These are phyloP conservation scores for Climacium dendroides DNA, from an alignment of 225 moss, liverwort and hornwort genomes.

Conservation along the genomic window DNA sequence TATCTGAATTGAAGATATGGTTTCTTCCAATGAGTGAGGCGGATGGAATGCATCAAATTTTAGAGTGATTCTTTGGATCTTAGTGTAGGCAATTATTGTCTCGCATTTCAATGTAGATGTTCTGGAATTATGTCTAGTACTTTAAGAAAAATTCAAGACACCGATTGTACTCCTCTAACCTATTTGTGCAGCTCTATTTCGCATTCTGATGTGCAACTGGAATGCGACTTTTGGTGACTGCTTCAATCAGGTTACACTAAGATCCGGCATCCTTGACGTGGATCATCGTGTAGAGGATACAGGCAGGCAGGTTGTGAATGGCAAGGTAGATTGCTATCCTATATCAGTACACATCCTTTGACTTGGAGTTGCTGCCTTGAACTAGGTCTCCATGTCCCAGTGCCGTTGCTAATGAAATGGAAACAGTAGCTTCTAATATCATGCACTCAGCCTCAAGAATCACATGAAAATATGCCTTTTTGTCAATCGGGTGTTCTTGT, in stretches of 20 bases:
- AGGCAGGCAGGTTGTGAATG: conserved; percentile 58
- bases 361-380: not conserved
- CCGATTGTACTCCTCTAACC: not conserved
- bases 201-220: not conserved
- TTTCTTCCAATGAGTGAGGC: not conserved
- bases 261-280: conserved; percentile 55
- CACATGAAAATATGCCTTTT: not conserved
- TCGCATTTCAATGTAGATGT: not conserved
- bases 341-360: not conserved
- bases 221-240: not conserved
- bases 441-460: not conserved
- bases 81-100: not conserved
- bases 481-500: not conserved
- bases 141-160: too few species aligned
- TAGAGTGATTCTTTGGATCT: not conserved
- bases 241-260: conserved; percentile 33
- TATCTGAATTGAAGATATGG: not conserved
- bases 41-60: not conserved
- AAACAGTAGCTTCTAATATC: not conserved
- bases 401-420: not conserved
- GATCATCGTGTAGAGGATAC: conserved; percentile 68
- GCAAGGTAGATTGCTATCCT: conserved; percentile 33
- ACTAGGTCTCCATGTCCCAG: not conserved
- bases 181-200: not conserved
- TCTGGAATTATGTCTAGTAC: not conserved